Percentiles rank a stretch among this genome's conserved stretches.
These are phyloP conservation scores for Microsporum canis DNA, from an alignment of 2,329 filamentous ascomycete genomes.

Conservation along the genomic window DNA sequence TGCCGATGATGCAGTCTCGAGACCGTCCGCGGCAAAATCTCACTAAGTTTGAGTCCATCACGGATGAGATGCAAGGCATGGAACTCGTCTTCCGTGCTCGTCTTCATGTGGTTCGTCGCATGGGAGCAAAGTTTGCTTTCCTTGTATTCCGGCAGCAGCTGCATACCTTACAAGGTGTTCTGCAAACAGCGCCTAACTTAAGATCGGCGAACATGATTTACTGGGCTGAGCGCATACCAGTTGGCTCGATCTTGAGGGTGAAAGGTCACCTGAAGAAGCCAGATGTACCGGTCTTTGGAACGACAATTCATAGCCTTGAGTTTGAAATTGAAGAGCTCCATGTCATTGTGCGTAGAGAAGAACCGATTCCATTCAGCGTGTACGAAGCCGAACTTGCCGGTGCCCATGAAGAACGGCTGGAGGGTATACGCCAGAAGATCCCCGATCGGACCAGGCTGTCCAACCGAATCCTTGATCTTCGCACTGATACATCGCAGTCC, in stretches of 20 bases:
- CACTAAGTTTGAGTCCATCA: constrained; percentile 42
- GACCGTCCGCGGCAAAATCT: constrained; percentile 40
- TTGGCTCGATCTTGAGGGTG: constrained; percentile 68
- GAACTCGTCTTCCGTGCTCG: constrained; percentile 58
- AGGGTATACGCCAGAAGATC: constrained; percentile 50
- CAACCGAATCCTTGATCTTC: constrained; percentile 72
- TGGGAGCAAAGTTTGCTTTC: constrained; percentile 76
- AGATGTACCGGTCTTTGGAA: constrained; percentile 61
- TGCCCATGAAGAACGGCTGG: constrained; percentile 43
- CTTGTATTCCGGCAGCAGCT: constrained; percentile 76
- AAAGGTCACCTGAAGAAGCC: constrained; percentile 62
- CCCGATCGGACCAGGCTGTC: constrained; percentile 61
- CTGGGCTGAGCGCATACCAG: constrained; percentile 72
- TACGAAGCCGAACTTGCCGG: constrained; percentile 56
- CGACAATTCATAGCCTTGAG: constrained; percentile 65
- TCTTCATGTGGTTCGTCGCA: constrained; percentile 65
- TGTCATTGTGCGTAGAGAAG: constrained; percentile 49
- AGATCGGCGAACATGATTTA: constrained; percentile 66
- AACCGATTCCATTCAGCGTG: constrained; percentile 56
- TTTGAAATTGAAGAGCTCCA: constrained; percentile 57
- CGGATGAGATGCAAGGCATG: constrained; percentile 44
- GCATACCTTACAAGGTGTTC: constrained; percentile 71
- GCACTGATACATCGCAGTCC: constrained; percentile 74
- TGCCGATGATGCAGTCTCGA: constrained; percentile 48
- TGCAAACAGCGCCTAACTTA: constrained; percentile 49